Conservation (phyloP, 176 grass and related monocot genomes). For the Triticum monococcum region DNA sequence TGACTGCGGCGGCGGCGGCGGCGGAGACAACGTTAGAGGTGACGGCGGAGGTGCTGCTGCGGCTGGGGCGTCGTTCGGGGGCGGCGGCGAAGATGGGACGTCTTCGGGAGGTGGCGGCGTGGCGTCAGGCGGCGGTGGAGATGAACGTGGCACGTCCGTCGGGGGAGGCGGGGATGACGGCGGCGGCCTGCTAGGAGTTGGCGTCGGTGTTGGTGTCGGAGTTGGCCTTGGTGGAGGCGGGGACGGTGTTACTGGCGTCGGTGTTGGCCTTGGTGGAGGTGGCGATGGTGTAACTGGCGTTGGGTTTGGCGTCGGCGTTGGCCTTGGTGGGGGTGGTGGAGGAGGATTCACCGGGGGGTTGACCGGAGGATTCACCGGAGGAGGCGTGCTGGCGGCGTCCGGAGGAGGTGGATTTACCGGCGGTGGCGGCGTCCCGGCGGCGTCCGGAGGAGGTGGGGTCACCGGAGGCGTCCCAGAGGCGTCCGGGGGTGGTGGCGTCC, state of each 20-base stretch:
- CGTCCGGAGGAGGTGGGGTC: background rate
- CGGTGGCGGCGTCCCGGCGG: background rate
- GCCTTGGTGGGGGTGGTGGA: conserved; percentile 1
- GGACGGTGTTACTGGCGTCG: background rate
- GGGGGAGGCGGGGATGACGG: background rate
- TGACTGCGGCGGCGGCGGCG: conserved; percentile 34
- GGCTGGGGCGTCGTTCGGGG: background rate
- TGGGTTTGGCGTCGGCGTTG: background rate
- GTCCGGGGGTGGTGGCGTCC: background rate
- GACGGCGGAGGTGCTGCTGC: conserved; percentile 20
- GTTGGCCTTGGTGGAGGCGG: conserved; percentile 2
- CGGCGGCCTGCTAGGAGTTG: background rate
- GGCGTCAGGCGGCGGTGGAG: no score
- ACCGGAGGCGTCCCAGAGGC: background rate
- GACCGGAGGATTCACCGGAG: background rate
- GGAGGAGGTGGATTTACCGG: background rate
- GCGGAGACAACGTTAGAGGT: background rate
- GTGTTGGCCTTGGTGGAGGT: background rate
- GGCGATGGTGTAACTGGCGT: background rate
- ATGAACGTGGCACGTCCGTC: no score
- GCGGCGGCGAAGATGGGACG: background rate
- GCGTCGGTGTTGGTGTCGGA: background rate
- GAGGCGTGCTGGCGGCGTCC: background rate
- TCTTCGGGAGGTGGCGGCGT: no score
- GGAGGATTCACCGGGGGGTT: background rate